Percentiles rank a stretch among this genome's conserved stretches.
These are phyloP conservation scores for Ogataea paradorogensis DNA, from an alignment of 805 yeast species.

Conservation along the genomic window DNA sequence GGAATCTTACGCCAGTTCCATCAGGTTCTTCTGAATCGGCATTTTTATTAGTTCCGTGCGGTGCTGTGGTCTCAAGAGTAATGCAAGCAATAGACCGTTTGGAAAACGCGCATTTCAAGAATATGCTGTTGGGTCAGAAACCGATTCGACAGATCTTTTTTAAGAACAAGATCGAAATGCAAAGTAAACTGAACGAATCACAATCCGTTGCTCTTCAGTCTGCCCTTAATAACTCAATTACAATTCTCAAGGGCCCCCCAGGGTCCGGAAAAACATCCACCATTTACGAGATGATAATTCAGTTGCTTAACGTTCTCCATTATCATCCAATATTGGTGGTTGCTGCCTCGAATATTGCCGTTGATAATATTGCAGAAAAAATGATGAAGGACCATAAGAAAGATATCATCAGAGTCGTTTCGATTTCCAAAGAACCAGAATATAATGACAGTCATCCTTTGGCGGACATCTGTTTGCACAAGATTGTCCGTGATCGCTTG, in stretches of 20 bases:
- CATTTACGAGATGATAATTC: conserved; percentile 74
- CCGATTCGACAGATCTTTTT: conserved; percentile 42
- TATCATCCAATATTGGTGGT: conserved; percentile 67
- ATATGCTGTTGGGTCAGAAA: conserved; percentile 29
- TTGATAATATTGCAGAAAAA: conserved; percentile 74
- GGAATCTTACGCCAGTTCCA: conserved; percentile 34
- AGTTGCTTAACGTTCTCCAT: conserved; percentile 57
- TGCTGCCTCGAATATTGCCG: conserved; percentile 74
- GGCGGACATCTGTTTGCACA: conserved; percentile 60
- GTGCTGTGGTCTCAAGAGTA: conserved; percentile 60
- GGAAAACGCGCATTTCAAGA: conserved; percentile 48
- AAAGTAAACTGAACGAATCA: conserved; percentile 60
- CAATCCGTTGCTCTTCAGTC: conserved; percentile 73
- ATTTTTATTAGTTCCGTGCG: conserved; percentile 52
- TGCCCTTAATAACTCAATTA: conserved; percentile 56
- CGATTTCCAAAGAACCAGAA: conserved; percentile 59
- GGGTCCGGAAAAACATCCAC: conserved; percentile 87
- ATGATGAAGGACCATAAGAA: conserved; percentile 48
- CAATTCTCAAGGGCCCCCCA: conserved; percentile 74
- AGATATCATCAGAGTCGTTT: conserved; percentile 55
- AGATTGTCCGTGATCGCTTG: conserved; percentile 50
- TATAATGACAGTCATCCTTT: conserved; percentile 55
- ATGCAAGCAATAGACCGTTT: conserved; percentile 64
- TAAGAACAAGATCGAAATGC: conserved; percentile 49
- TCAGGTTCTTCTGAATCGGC: conserved; percentile 16